These are phyloP conservation scores for Ceratocystis papillata DNA, from an alignment of 2,329 filamentous ascomycete genomes.

Conservation along the genomic window DNA sequence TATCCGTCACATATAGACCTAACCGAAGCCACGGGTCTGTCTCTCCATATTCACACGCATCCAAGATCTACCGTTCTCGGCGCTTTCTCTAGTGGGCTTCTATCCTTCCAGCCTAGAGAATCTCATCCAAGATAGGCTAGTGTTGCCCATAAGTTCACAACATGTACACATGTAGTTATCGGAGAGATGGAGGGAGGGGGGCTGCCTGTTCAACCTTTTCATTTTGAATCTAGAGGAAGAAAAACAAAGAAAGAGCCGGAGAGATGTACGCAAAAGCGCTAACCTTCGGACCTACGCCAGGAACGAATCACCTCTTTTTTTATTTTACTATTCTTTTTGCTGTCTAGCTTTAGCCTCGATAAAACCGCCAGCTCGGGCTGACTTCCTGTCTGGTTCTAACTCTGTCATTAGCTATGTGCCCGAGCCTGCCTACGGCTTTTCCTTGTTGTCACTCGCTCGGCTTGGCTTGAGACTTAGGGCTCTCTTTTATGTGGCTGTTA, in stretches of 20 bases:
- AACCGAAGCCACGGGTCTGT: not conserved
- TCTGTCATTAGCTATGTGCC: not conserved
- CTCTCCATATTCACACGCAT: not conserved
- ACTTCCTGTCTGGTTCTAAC: not conserved
- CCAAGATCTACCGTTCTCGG: not conserved
- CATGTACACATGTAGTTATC: not conserved
- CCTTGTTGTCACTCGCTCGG: not conserved
- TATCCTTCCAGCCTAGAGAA: not conserved
- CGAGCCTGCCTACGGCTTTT: not conserved
- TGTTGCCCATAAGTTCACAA: not conserved
- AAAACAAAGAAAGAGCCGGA: not conserved
- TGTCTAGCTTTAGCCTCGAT: not conserved
- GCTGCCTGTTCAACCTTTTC: no score
- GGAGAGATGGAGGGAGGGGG: not conserved
- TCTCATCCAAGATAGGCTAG: not conserved
- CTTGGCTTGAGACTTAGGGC: not conserved
- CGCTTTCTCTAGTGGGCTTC: conserved; percentile 4
- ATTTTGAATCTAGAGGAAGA: no score
- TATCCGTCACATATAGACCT: not conserved
- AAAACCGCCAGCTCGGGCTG: not conserved
- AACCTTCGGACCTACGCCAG: not conserved
- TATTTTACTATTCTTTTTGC: not conserved
- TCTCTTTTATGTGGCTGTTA: not conserved
- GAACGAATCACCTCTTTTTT: not conserved
- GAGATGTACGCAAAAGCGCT: not conserved